A percentile compares a stretch with the other conserved stretches of the same genome.
These are phyloP conservation scores for Linnemannia zychae DNA, from an alignment of 192 early-diverging fungal genomes.

Conservation along the genomic window DNA sequence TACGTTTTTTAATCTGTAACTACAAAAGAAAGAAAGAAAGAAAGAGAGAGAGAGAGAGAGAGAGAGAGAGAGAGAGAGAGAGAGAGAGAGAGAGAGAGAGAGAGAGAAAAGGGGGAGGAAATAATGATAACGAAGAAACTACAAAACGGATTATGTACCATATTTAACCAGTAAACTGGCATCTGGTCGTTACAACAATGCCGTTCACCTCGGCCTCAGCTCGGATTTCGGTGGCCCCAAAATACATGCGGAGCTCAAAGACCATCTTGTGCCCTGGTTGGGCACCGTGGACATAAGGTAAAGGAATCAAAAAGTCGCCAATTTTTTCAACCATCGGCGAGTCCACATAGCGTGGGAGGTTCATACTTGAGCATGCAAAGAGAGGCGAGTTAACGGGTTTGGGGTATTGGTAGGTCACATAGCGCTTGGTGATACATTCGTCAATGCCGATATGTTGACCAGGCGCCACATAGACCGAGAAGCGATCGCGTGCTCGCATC, in stretches of 20 bases:
- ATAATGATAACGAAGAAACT: too few species aligned
- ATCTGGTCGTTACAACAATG: conserved; percentile 44
- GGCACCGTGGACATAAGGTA: conserved; percentile 52
- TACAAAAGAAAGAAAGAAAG: too few species aligned
- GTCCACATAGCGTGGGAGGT: conserved; percentile 45
- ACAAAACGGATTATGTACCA: too few species aligned
- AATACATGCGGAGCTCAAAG: conserved; percentile 61
- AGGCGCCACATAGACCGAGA: conserved; percentile 61
- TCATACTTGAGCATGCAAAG: conserved; percentile 45
- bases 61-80: too few species aligned
- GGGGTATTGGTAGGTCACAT: conserved; percentile 55
- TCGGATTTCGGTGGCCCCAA: conserved; percentile 64
- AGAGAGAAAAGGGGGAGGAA: neutral
- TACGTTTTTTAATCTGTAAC: neutral
- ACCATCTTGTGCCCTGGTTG: conserved; percentile 41
- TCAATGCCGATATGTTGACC: conserved; percentile 59
- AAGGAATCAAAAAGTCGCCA: conserved; percentile 51
- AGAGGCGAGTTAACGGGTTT: conserved; percentile 52
- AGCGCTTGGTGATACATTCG: conserved; percentile 51
- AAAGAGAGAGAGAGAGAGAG: too few species aligned
- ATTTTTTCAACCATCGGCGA: conserved; percentile 47
- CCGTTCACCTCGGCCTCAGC: conserved; percentile 66
- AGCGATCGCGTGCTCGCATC: conserved; percentile 60
- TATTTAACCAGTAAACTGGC: conserved; percentile 49
- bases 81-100: too few species aligned